Conservation (phyloP, 2,329 filamentous ascomycete genomes). For the Orbilia javanica region DNA sequence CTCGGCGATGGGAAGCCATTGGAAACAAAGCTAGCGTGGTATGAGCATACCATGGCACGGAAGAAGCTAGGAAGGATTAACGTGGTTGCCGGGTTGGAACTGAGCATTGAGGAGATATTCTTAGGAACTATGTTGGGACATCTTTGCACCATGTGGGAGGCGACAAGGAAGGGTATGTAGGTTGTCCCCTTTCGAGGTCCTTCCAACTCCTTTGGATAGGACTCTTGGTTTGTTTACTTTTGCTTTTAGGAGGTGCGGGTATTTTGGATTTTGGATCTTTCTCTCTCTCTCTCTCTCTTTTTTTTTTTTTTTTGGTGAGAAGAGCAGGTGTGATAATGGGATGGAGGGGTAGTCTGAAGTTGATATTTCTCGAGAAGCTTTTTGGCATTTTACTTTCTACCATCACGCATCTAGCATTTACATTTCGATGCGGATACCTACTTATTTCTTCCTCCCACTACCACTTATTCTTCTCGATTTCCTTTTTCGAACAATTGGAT, state of each 20-base stretch:
- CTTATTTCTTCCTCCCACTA: not conserved
- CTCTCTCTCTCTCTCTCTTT: too few species aligned
- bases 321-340: not conserved
- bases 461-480: conserved; percentile 1
- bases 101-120: conserved; percentile 53
- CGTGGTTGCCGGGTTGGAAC: conserved; percentile 45
- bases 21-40: conserved; percentile 55
- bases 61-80: conserved; percentile 54
- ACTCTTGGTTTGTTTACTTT: not conserved
- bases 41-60: conserved; percentile 52
- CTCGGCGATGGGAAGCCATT: conserved; percentile 50
- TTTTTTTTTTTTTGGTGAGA: too few species aligned
- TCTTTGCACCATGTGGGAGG: conserved; percentile 52
- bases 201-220: not conserved
- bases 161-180: conserved; percentile 50
- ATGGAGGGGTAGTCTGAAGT: not conserved
- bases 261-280: conserved; percentile 1
- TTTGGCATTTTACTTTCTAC: conserved; percentile 2
- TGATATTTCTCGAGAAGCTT: not conserved
- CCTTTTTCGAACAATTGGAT: not conserved
- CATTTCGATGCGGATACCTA: not conserved
- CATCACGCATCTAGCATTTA: conserved; percentile 8
- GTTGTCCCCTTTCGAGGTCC: too few species aligned
- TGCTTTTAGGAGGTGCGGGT: not conserved
- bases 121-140: conserved; percentile 53